Evolutionary conservation across 116 monocot species (phyloP).

Genomic region (Iris pallida): DNA sequence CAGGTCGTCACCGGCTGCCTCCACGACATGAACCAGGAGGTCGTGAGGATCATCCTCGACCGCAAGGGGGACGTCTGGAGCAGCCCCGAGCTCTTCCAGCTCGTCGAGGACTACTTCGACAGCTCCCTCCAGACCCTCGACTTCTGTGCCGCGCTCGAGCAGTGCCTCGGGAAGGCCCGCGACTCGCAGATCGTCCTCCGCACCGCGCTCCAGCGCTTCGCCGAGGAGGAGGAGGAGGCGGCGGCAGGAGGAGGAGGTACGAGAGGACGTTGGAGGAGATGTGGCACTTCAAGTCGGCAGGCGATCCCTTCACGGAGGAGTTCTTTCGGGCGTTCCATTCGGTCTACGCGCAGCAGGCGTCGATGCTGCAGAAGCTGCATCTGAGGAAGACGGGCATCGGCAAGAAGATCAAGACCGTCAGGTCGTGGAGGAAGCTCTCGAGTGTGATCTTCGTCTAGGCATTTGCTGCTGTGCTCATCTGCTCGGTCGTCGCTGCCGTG

Average conservation of each 20-base stretch:
- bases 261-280: constrained; percentile 53
- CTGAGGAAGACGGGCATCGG: too few relatives aligned
- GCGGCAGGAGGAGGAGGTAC: constrained; percentile 26
- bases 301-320: constrained; percentile 64
- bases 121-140: constrained; percentile 63
- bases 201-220: constrained; percentile 49
- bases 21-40: constrained; percentile 74
- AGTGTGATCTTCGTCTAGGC: too few relatives aligned
- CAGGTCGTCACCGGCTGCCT: constrained; percentile 56
- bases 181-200: constrained; percentile 54
- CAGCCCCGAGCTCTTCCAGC: constrained; percentile 48
- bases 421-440: too few relatives aligned
- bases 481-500: too few relatives aligned
- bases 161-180: constrained; percentile 55
- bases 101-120: constrained; percentile 71
- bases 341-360: constrained; percentile 45
- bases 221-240: constrained; percentile 9
- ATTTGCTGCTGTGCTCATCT: too few relatives aligned
- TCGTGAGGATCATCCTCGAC: constrained; percentile 58
- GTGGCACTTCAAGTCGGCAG: constrained; percentile 43
- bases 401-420: too few relatives aligned
- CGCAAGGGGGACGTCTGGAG: constrained; percentile 74
- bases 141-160: constrained; percentile 63
- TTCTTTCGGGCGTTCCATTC: constrained; percentile 46
- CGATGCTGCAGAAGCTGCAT: constrained; percentile 54